Base-by-base conservation (phyloP, 768 basidiomycete species). In the Mycena metata region DNA sequence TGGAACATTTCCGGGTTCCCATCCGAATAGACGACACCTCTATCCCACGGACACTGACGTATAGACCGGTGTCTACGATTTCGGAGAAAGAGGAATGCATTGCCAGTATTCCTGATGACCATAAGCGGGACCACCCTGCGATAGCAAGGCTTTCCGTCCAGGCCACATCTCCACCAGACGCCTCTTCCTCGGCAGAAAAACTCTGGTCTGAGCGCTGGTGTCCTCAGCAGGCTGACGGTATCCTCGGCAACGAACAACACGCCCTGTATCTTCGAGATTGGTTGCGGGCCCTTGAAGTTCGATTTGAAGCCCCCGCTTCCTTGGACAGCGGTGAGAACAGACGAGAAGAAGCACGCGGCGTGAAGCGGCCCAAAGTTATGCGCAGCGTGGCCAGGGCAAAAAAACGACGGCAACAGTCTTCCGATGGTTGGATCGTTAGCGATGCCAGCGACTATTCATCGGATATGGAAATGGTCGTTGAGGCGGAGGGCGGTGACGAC, bases 181-280 rank as follows among this genome's bases (percentile, higher is more conserved):
- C 69, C 12, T 43, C 45, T n/a, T 62, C 69, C 45, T 73, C 77
- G 24, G 72, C 80, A 45, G 81, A 84, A 43, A 84, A 88, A 45
- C 78, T 86, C 15, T 96, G 95, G 94, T 79, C 85, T 21, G 88
- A 91, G 51, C 91, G 87, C 72, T 96, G 92, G 87, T 88, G 87
- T 21, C 96, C 96, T 26, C 85, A 84, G 59, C 81, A 84, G 46
- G 94, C 94, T 15, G 84, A 86, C 24, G 88, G 96, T 67, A 89
- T 96, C 5, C 82, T 97, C 1, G 94, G 94, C 9, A 96, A 96
- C 74, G 89, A 93, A 76, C 76, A 78, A 11, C 86, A 88, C 55
- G 91, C 95, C 0, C 72, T 83, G 30, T 93, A 91, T 77, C 82
- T 96, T 61, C 87, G 91, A 43, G 88, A 92, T 57, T 96, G 95